Conservation (phyloP, 1,139 yeast genomes). For the Yamadazyma friedrichii region DNA sequence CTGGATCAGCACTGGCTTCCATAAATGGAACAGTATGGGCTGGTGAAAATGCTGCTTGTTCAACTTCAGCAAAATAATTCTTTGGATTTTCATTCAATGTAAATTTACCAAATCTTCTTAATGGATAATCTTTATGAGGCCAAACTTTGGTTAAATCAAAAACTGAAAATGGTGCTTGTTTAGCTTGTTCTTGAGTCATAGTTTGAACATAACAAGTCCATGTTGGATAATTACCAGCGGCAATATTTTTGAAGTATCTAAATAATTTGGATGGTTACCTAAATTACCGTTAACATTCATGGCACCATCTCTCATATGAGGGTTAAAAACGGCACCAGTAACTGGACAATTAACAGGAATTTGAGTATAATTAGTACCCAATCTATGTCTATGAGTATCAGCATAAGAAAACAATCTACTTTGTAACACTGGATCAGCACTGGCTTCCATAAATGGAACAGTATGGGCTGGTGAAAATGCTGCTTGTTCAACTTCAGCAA, state of each 20-base stretch:
- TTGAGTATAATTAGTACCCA: conserved; percentile 69
- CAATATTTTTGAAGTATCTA: conserved; percentile 62
- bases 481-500: conserved; percentile 80
- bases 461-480: conserved; percentile 84
- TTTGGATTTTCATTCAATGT: conserved; percentile 69
- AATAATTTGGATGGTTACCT: conserved; percentile 81
- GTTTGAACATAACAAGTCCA: conserved; percentile 68
- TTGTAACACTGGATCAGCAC: conserved; percentile 86
- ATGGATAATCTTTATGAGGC: conserved; percentile 77
- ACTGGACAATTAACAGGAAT: conserved; percentile 73
- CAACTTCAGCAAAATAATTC: conserved; percentile 80
- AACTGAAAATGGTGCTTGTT: conserved; percentile 59
- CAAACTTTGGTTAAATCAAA: conserved; percentile 75
- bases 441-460: conserved; percentile 80
- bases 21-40: conserved; percentile 82
- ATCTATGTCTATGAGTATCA: conserved; percentile 69
- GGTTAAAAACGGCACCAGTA: conserved; percentile 49
- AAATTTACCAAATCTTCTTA: conserved; percentile 71
- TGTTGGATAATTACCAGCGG: conserved; percentile 57
- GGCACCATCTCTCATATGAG: conserved; percentile 82
- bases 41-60: conserved; percentile 82
- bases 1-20: conserved; percentile 87
- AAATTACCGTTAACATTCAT: conserved; percentile 84
- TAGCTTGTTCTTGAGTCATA: conserved; percentile 66
- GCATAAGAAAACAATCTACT: conserved; percentile 82